Evolutionary conservation across 331 rosid genomes (phyloP).

Genomic region (Erythrophleum ivorense): DNA sequence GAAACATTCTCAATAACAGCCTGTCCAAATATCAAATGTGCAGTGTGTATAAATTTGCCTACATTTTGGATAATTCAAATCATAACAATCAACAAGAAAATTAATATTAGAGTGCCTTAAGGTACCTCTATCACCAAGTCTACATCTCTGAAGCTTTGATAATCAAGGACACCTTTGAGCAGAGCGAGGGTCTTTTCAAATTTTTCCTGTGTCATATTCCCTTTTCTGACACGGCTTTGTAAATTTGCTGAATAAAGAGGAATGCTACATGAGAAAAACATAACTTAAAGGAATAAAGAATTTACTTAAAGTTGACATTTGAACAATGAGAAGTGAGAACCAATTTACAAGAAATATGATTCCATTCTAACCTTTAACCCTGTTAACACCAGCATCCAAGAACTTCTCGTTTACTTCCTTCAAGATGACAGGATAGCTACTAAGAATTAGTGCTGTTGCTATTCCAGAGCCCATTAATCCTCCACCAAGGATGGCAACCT

Average conservation of each 20-base stretch:
- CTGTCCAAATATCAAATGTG: slow-evolving; percentile 61
- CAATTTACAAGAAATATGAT: slow-evolving; percentile 11
- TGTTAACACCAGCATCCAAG: slow-evolving; percentile 82
- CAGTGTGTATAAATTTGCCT: slow-evolving; percentile 30
- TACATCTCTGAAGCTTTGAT: slow-evolving; percentile 79
- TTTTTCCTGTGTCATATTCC: slow-evolving; percentile 73
- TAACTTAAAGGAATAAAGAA: slow-evolving; percentile 15
- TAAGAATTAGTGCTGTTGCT: slow-evolving; percentile 80
- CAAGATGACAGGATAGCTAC: slow-evolving; percentile 77
- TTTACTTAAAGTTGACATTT: slow-evolving; percentile 23
- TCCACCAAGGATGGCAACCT: slow-evolving; percentile 93
- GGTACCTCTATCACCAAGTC: slow-evolving; percentile 96
- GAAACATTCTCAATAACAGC: slow-evolving; percentile 90
- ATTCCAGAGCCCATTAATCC: slow-evolving; percentile 99
- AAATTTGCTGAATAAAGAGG: slow-evolving; percentile 70
- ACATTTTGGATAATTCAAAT: slow-evolving; percentile 18
- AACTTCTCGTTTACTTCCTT: slow-evolving; percentile 89
- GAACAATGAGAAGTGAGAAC: slow-evolving; percentile 28
- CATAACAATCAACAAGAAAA: slow-evolving; percentile 25
- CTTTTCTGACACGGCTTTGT: slow-evolving; percentile 85
- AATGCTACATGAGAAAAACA: slow-evolving; percentile 18
- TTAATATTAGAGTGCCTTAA: slow-evolving; percentile 8
- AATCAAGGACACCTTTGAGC: slow-evolving; percentile 77
- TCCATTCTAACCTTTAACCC: slow-evolving; percentile 75
- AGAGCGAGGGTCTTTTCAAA: slow-evolving; percentile 74